Conservation (phyloP, 208 protist species). For the Leishmania amazonensis region DNA sequence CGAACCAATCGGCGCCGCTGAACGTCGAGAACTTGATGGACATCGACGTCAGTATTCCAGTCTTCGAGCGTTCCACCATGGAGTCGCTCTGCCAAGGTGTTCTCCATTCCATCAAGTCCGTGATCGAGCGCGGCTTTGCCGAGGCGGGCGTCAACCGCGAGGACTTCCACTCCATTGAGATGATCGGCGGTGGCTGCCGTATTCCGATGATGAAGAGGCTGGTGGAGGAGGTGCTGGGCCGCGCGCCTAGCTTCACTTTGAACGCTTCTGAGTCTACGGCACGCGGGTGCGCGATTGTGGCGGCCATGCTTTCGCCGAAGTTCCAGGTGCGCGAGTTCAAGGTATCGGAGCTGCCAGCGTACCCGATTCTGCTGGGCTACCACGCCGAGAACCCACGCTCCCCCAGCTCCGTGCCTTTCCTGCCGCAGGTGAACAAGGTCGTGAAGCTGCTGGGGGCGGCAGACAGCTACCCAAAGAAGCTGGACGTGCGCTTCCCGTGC, state of each 20-base stretch:
- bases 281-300: slow-evolving; percentile 83
- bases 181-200: slow-evolving; percentile 91
- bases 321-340: slow-evolving; percentile 91
- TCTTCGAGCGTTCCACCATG: slow-evolving; percentile 77
- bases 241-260: slow-evolving; percentile 77
- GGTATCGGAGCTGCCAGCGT: slow-evolving; percentile 75
- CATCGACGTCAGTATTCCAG: slow-evolving; percentile 87
- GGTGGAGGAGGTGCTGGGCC: slow-evolving; percentile 70
- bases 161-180: slow-evolving; percentile 84
- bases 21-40: slow-evolving; percentile 94
- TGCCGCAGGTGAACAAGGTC: slow-evolving; percentile 88
- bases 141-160: slow-evolving; percentile 44
- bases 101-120: slow-evolving; percentile 47
- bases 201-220: slow-evolving; percentile 87
- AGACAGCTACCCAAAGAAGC: slow-evolving; percentile 74
- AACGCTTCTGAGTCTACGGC: slow-evolving; percentile 91
- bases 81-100: slow-evolving; percentile 59
- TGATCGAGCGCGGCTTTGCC: slow-evolving; percentile 67
- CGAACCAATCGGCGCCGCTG: slow-evolving; percentile 78
- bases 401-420: slow-evolving; percentile 68
- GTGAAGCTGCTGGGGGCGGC: slow-evolving; percentile 60
- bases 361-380: slow-evolving; percentile 84
- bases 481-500: slow-evolving; percentile 82
- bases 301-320: slow-evolving; percentile 90
- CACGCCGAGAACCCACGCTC: slow-evolving; percentile 60